Evolutionary conservation across 345 rosid species (phyloP).

Genomic region (Bretschneidera sinensis): DNA sequence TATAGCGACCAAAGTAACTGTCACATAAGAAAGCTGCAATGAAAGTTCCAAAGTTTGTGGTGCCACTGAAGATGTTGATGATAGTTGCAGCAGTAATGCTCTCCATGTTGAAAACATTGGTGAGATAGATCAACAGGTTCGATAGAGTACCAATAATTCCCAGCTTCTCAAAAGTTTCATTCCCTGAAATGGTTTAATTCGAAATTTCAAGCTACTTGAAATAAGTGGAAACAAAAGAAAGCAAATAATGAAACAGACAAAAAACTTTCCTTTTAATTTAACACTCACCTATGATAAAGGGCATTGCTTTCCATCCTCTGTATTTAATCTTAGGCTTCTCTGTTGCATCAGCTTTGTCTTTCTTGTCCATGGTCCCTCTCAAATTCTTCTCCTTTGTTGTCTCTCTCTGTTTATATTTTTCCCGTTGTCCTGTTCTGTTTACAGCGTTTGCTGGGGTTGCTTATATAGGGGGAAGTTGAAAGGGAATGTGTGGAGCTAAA

Average conservation of each 20-base stretch:
- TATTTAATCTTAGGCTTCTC: conserved; percentile 37
- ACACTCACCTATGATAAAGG: conserved; percentile 53
- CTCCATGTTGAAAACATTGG: conserved; percentile 66
- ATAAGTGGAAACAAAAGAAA: neutral
- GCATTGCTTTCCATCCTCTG: conserved; percentile 79
- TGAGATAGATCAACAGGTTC: conserved; percentile 71
- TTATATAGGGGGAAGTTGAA: too few species aligned
- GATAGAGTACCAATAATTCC: conserved; percentile 78
- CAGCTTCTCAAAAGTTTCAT: conserved; percentile 87
- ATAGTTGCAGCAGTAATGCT: conserved; percentile 66
- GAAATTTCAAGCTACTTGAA: neutral
- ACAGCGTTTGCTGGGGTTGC: too few species aligned
- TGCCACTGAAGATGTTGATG: conserved; percentile 66
- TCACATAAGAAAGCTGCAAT: conserved; percentile 74
- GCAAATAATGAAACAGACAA: too few species aligned
- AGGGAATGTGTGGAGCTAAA: too few species aligned
- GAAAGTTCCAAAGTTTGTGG: conserved; percentile 63
- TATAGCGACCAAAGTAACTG: conserved; percentile 84
- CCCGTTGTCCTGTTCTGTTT: too few species aligned
- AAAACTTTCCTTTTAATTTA: neutral
- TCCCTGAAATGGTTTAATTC: conserved; percentile 25
- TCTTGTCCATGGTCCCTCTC: conserved; percentile 1
- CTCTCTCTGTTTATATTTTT: neutral
- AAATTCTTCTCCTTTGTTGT: conserved; percentile 4
- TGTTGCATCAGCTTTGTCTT: neutral